Percentiles rank a stretch among this genome's conserved stretches.
These are phyloP conservation scores for Cyanidiococcus yangmingshanensis DNA, from an alignment of 23 red algal species.

Conservation along the genomic window DNA sequence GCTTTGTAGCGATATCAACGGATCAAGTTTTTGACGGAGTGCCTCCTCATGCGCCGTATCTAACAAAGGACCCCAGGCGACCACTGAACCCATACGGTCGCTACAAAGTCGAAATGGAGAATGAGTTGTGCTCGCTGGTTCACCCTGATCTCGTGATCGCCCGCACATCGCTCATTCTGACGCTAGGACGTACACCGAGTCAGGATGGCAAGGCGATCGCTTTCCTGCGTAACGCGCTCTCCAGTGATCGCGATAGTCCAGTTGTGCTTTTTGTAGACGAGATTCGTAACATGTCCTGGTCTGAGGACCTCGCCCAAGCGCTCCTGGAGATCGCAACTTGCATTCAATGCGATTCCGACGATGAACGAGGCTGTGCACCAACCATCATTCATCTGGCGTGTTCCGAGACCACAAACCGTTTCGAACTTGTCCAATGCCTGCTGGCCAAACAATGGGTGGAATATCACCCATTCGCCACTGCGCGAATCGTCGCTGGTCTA, in stretches of 20 bases:
- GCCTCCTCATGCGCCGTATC: slow-evolving; percentile 32
- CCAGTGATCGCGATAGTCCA: not conserved
- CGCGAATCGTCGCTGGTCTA: slow-evolving; percentile 39
- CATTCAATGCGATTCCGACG: slow-evolving; percentile 14
- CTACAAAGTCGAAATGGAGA: slow-evolving; percentile 91
- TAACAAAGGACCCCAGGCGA: slow-evolving; percentile 23
- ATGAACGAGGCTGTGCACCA: not conserved
- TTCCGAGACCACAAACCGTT: slow-evolving; percentile 55
- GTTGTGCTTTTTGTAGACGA: slow-evolving; percentile 86
- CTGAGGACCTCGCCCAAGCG: slow-evolving; percentile 72
- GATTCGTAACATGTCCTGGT: slow-evolving; percentile 77
- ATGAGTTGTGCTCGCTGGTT: slow-evolving; percentile 29
- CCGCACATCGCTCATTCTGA: slow-evolving; percentile 75
- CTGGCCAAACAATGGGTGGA: not conserved
- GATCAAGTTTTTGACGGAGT: slow-evolving; percentile 69
- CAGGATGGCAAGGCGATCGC: slow-evolving; percentile 16
- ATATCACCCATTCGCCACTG: not conserved
- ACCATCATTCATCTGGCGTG: slow-evolving; percentile 61
- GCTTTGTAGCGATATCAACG: slow-evolving; percentile 78
- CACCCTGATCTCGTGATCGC: slow-evolving; percentile 46
- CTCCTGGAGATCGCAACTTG: slow-evolving; percentile 50
- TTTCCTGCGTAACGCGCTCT: slow-evolving; percentile 1
- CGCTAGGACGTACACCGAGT: slow-evolving; percentile 12
- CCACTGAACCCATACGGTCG: slow-evolving; percentile 66
- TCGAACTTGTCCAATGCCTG: slow-evolving; percentile 49